These are phyloP conservation scores for Neonectria coccinea DNA, from an alignment of 2,329 filamentous ascomycete genomes.

Conservation along the genomic window DNA sequence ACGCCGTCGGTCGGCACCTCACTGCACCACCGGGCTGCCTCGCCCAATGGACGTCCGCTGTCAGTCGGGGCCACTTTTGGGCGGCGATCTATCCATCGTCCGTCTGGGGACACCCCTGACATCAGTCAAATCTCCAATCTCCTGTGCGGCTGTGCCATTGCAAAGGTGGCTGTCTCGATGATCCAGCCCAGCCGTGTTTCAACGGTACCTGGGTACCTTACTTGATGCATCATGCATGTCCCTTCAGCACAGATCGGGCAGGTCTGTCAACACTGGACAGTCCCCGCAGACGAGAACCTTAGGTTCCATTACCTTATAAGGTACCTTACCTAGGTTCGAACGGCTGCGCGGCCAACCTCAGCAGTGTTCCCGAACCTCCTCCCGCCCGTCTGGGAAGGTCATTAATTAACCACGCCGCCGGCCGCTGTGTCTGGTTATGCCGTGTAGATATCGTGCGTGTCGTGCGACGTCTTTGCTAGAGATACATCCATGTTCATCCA, in stretches of 20 bases:
- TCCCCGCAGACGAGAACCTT: not conserved
- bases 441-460: not conserved
- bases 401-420: not conserved
- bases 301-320: too few species aligned
- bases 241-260: conserved; percentile 1
- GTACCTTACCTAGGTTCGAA: not conserved
- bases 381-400: conserved; percentile 17
- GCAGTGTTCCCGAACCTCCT: conserved; percentile 8
- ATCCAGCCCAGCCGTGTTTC: conserved; percentile 21
- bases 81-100: not conserved
- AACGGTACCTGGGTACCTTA: conserved; percentile 11
- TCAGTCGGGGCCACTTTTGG: not conserved
- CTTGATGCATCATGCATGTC: not conserved
- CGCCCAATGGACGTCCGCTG: conserved; percentile 2
- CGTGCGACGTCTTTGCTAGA: conserved; percentile 2
- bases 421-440: not conserved
- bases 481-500: not conserved
- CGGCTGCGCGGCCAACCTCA: conserved; percentile 7
- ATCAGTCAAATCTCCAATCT: conserved; percentile 16
- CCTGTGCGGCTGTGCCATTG: not conserved
- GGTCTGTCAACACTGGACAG: not conserved
- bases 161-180: conserved; percentile 7
- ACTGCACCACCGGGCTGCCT: too few species aligned
- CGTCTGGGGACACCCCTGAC: conserved; percentile 19
- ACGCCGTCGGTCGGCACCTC: not conserved